Base-by-base conservation (phyloP, 192 early-diverging fungal genomes). In the Funneliformis mosseae region DNA sequence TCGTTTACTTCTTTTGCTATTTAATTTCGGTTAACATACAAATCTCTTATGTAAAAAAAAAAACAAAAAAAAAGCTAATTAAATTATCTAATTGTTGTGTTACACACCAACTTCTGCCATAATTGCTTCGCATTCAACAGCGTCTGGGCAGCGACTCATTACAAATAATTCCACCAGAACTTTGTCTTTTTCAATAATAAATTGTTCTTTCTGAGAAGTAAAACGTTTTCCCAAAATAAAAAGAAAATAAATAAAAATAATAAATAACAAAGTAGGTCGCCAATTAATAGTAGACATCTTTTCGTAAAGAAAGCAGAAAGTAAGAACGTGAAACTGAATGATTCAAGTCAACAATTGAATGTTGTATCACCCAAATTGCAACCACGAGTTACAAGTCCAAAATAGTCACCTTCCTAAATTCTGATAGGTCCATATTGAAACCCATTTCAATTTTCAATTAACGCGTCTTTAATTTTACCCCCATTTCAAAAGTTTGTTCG, bases 71-170 rank as follows among this genome's bases (percentile, higher is more conserved):
- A 38, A 0, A 3, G 33, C 33, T 33, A n/a, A 11, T 43, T 42
- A 43, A n/a, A 16, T n/a, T 7, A n/a, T 45, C 6, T 45, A 55
- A 21, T 21, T 5, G 0, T 21, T 21, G 48, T 55, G 42, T 70
- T 70, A 70, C 68, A 70, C 25, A 70, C 68, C 28, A 25, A 70
- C 88, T 41, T 77, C 63, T 14, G 28, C 74, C 55, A 88, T 87
- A 16, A 88, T 68, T 9, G 39, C 62, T 78, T 92, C 92, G 39
- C 91, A 87, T 21, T 74, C 74, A 16, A 87, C 79, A 1, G 87
- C 88, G 62, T 90, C 91, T 0, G 92, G 91, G 63, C 92, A 93
- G 28, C 89, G 88, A 41, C 89, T 89, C 92, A 93, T 93, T 12
- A 92, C 92, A 80, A 90, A 92, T 74, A 93, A 80, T 69, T 91